These are phyloP conservation scores for Poa annua DNA, from an alignment of 176 grass and related monocot genomes.

Conservation along the genomic window DNA sequence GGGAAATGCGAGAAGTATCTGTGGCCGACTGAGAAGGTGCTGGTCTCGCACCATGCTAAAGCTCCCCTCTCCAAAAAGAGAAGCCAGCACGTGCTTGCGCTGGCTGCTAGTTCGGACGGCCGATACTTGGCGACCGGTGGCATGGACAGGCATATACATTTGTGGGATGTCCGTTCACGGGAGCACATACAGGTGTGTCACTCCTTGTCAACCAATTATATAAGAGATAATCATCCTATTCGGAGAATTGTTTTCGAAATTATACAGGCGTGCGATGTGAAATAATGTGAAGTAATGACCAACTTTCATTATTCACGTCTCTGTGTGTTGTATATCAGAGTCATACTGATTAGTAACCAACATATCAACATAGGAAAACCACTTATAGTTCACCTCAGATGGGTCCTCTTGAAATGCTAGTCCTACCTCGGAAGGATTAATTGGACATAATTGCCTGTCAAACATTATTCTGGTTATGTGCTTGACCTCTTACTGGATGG, in stretches of 20 bases:
- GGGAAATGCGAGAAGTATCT: slow-evolving; percentile 64
- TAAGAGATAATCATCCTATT: not conserved
- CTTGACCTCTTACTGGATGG: not conserved
- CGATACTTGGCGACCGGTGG: slow-evolving; percentile 66
- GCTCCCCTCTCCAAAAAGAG: slow-evolving; percentile 47
- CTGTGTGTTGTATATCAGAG: not conserved
- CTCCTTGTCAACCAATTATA: not conserved
- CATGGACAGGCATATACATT: slow-evolving; percentile 64
- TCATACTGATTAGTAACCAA: not conserved
- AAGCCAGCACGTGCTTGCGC: slow-evolving; percentile 55
- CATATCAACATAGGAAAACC: not conserved
- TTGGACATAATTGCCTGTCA: not conserved
- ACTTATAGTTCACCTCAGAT: not conserved
- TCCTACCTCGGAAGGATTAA: not conserved
- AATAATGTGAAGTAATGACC: not conserved
- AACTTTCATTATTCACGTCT: not conserved
- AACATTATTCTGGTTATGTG: not conserved
- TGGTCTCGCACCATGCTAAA: slow-evolving; percentile 69
- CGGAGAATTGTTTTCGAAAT: not conserved
- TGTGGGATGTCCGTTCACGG: slow-evolving; percentile 71
- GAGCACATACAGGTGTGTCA: slow-evolving; percentile 60
- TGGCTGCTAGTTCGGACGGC: slow-evolving; percentile 68
- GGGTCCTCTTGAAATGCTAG: not conserved
- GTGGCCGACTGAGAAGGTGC: slow-evolving; percentile 59
- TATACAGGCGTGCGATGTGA: not conserved